Evolutionary conservation across 2,329 filamentous ascomycete genomes (phyloP), one percentile per base, ranked within the genome.

Genomic region (Colletotrichum tabaci): DNA sequence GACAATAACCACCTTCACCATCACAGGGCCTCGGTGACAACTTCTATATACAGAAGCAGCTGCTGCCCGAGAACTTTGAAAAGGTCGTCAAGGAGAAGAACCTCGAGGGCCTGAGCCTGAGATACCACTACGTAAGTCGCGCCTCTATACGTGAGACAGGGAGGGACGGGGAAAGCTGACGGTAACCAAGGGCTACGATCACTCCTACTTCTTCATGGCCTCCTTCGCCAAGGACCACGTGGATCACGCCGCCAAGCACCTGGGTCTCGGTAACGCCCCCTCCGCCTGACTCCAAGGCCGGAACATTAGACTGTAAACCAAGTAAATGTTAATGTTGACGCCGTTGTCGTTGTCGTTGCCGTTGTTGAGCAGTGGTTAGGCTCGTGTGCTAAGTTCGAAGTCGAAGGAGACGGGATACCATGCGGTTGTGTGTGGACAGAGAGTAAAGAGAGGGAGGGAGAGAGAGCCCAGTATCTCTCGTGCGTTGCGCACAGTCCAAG

Each of bases 121-220:
- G 96, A 78, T 96, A 96, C 86, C 96, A 98, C 80, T 88, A 93
- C 74, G 90, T 90, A 77, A 80, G 87, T 80, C 62, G 7, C 6
- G 30, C 21, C 13, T 38, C 35, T 38, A 42, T 16, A 46, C 5
- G n/a, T 47, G n/a, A 40, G 23, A 16, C 21, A 13, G 21, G 38
- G 46, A 15, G 52, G 12, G 42, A n/a, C n/a, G 9, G 12, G 13
- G 1, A 16, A 10, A 44, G 64, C 57, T 63, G 40, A 72, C 47
- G 23, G 35, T 2, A 6, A n/a, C 8, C 35, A 38, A 93, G 84
- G 95, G 91, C 73, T 98, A 99, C 80, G 96, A 99, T 82, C 96
- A 99, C 84, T 97, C 94, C 74, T 99, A 99, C 85, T 99, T 91
- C 84, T 98, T 98, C 83, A 97, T 99, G 87, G 92, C 95, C 46